Conservation (phyloP, 352 stramenopile species). For the Phytophthora ramorum region DNA sequence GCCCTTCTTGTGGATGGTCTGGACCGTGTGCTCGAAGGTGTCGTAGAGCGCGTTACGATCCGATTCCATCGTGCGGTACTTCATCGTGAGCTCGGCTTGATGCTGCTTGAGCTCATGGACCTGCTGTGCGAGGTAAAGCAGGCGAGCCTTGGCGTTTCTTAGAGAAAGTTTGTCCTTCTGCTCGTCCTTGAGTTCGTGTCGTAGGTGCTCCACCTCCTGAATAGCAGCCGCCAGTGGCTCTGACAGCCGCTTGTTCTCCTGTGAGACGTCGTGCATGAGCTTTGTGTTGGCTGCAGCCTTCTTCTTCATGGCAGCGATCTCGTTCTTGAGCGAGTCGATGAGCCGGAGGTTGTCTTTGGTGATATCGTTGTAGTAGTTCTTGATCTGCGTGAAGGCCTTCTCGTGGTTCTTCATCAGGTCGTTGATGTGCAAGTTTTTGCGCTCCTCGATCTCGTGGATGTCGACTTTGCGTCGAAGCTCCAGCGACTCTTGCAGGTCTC, state of each 20-base stretch:
- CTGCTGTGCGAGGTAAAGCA: conserved; percentile 82
- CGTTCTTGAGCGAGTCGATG: conserved; percentile 93
- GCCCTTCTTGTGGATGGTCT: conserved; percentile 90
- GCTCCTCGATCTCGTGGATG: conserved; percentile 94
- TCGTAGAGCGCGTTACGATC: conserved; percentile 92
- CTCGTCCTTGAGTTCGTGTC: conserved; percentile 90
- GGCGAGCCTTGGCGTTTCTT: conserved; percentile 86
- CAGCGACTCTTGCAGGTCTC: conserved; percentile 84
- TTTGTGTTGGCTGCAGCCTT: conserved; percentile 92
- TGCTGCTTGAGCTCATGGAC: conserved; percentile 65
- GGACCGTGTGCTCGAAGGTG: conserved; percentile 90
- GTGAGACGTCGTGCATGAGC: conserved; percentile 92
- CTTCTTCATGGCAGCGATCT: conserved; percentile 94
- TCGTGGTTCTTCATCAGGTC: conserved; percentile 96
- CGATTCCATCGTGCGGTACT: conserved; percentile 80
- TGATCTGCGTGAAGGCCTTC: conserved; percentile 94
- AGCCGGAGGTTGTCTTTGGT: conserved; percentile 94
- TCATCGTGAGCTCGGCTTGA: conserved; percentile 72
- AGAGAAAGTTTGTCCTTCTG: conserved; percentile 93
- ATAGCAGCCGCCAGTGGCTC: conserved; percentile 88
- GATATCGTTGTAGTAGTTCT: conserved; percentile 97
- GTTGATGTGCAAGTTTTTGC: conserved; percentile 96
- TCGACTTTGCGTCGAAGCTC: conserved; percentile 93
- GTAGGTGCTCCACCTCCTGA: conserved; percentile 90
- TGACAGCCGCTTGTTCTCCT: conserved; percentile 93